phyloP scores from a whole-genome alignment of 805 yeast species.

The Phaffomyces thermotolerans region DNA sequence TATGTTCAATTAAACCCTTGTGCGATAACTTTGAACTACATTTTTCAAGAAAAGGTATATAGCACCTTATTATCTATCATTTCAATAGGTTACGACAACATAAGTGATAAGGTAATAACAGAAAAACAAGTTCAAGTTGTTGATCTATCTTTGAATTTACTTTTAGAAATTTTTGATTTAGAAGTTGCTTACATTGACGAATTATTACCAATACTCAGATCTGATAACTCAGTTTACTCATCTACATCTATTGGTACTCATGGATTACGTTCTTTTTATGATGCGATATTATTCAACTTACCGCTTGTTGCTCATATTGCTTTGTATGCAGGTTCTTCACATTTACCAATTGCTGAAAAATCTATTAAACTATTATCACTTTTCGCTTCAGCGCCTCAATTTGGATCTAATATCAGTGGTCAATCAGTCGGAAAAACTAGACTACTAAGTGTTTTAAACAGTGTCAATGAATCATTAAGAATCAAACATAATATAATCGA shows the following conservation, averaged over 20 bases:
- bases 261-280: conserved; percentile 59
- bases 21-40: conserved; percentile 49
- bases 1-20: conserved; percentile 67
- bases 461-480: conserved; percentile 70
- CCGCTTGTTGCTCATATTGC: conserved; percentile 69
- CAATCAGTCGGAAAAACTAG: conserved; percentile 46
- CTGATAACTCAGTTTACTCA: conserved; percentile 23
- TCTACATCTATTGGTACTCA: conserved; percentile 42
- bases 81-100: conserved; percentile 51
- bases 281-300: conserved; percentile 64
- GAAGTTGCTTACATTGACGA: conserved; percentile 58
- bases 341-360: conserved; percentile 41
- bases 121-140: conserved; percentile 33
- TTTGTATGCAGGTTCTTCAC: conserved; percentile 58
- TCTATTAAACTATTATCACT: conserved; percentile 47
- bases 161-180: conserved; percentile 38
- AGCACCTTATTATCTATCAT: conserved; percentile 49
- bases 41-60: conserved; percentile 55
- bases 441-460: conserved; percentile 61
- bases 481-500: conserved; percentile 67
- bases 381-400: conserved; percentile 43
- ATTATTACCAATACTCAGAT: conserved; percentile 43
- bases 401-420: conserved; percentile 28
- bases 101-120: conserved; percentile 32
- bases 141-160: conserved; percentile 34